Base-by-base conservation (phyloP, 345 rosid genomes). In the Reutealis trisperma region DNA sequence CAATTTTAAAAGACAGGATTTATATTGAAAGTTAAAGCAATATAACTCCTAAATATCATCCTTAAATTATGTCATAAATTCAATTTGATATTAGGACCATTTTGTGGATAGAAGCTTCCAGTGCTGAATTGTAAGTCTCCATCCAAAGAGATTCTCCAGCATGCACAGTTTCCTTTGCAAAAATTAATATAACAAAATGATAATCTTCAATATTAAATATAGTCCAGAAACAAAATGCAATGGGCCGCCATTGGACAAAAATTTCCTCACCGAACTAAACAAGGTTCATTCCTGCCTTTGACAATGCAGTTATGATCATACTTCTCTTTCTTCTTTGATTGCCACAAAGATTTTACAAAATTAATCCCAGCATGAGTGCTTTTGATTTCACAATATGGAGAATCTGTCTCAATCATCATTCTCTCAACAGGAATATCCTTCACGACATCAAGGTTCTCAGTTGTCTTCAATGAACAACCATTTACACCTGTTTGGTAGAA, bases 361-460 rank as follows among this genome's bases (percentile, higher is more conserved):
- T 71, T 80, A 42, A 91, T 86, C 44, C 98, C 94, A 8, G 98
- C 97, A 69, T 93, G 95, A 62, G 97, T 89, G 84, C 81, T 96
- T 76, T 85, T 96, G 44, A 96, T 89, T 41, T 96, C 98, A 70
- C 97, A 96, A 67, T 96, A 93, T n/a, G 99, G 99, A 77, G 99
- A 93, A 83, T 96, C 99, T 6, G 97, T 96, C 83, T 96, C 98
- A 19, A 93, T 92, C 98, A 93, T 96, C 97, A 92, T 92, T 83
- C 91, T 91, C 80, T 90, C 98, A 72, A 88, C 75, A 5, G 97
- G 97, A 72, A 96, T 85, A 18, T 84, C 90, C 74, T 77, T 90
- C 74, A 92, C 87, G 63, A 93, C 97, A 54, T 89, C 90, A 85
- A 96, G 87, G 85, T 94, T 92, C 83, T 96, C 98, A 51, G 85